Percentiles rank a stretch among this genome's conserved stretches.
phyloP scores from a whole-genome alignment of 1,284 basidiomycete species.

The Pisolithus thermaeus region DNA sequence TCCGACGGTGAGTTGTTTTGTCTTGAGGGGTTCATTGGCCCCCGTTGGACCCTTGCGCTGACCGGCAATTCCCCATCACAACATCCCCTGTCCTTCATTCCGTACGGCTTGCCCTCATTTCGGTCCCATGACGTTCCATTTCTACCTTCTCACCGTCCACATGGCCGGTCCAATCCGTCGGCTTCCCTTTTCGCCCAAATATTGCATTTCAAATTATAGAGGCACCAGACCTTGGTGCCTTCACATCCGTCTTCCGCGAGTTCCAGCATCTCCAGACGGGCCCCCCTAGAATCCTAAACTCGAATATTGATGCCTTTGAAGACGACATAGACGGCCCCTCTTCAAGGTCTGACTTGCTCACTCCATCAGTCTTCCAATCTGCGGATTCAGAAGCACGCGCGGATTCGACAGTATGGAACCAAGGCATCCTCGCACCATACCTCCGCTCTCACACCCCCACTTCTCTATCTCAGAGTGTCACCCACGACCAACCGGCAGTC shows the following conservation, averaged over 20 bases:
- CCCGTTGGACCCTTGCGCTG: not conserved
- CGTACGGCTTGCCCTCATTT: not conserved
- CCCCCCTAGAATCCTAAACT: conserved; percentile 25
- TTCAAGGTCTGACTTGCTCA: conserved; percentile 15
- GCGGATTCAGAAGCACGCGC: conserved; percentile 41
- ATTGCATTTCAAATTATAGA: conserved; percentile 33
- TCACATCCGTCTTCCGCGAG: conserved; percentile 65
- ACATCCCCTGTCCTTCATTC: not conserved
- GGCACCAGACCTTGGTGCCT: conserved; percentile 71
- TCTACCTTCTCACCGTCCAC: conserved; percentile 1
- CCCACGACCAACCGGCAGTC: conserved; percentile 22
- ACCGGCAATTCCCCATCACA: not conserved
- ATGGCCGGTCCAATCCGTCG: conserved; percentile 7
- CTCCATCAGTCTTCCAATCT: conserved; percentile 12
- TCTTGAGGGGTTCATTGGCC: not conserved
- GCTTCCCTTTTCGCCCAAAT: conserved; percentile 2
- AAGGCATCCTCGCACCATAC: conserved; percentile 54
- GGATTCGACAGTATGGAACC: conserved; percentile 62
- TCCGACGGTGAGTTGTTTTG: conserved; percentile 52
- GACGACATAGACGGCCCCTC: conserved; percentile 29
- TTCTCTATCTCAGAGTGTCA: conserved; percentile 24
- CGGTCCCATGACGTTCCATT: not conserved
- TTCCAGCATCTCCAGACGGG: conserved; percentile 50
- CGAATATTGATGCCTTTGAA: conserved; percentile 11
- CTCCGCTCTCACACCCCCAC: conserved; percentile 20